Base-by-base conservation (phyloP, 495 filamentous ascomycete genomes). In the Letharia lupina region DNA sequence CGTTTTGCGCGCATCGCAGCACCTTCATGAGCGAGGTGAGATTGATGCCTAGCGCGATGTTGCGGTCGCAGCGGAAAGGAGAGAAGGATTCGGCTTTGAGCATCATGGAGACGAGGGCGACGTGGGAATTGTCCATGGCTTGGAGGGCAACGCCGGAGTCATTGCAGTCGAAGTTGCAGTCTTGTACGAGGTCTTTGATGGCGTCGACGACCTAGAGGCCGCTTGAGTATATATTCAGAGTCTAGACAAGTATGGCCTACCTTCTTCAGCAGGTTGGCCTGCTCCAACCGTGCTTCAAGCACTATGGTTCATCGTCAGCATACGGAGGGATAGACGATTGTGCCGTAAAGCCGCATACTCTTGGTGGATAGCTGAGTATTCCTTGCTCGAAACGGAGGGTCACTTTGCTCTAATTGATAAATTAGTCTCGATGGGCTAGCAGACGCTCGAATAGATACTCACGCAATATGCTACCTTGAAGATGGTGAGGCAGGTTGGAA, bases 81-180 rank as follows among this genome's bases (percentile, higher is more conserved):
- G 90, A 91, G 83, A 99, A 99, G 67, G 86, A 86, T 73, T 98
- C 94, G 44, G 92, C 88, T 79, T 93, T 93, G 75, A 99, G 89
- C 82, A 96, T 85, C 95, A 99, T 98, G 65, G 94, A 96, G 47
- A 98, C 94, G 58, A 99, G 89, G 61, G 94, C 94, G 75, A 99
- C 94, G 81, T 99, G 94, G 65, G 93, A 96, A 84, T 96, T 99
- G 81, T 99, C 94, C 95, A 99, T 99, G 71, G 94, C 94, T 80
- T 99, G 94, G 40, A 99, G 89, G 62, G 92, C 92, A 76, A 99
- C 93, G 61, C 94, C 94, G 68, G 90, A 91, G 84, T 99, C 94
- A 88, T 98, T 99, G 89, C 95, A 99, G 81, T 99, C 94, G 80
- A 99, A 99, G 80, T 99, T 99, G 86, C 95, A 98, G 80, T 98